phyloP scores from a whole-genome alignment of 1,139 yeast genomes.

The Spathaspora sp. region DNA sequence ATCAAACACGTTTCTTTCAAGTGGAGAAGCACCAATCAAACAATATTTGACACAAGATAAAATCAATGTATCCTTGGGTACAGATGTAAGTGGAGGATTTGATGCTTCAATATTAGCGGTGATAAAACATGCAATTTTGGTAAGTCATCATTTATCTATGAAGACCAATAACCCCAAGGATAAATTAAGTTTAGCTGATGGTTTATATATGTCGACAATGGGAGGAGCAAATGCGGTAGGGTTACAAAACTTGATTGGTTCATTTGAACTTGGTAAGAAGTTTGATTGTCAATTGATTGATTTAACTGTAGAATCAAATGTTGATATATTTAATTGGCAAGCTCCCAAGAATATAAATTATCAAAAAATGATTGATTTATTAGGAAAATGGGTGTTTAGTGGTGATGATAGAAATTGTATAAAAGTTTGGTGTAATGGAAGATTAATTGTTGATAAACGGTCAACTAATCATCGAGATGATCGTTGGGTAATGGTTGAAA shows the following conservation, averaged over 20 bases:
- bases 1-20: constrained; percentile 82
- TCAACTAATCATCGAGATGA: not conserved
- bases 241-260: constrained; percentile 59
- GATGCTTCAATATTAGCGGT: constrained; percentile 74
- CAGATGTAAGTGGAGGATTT: constrained; percentile 92
- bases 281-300: constrained; percentile 86
- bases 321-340: constrained; percentile 81
- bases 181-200: constrained; percentile 68
- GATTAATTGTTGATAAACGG: constrained; percentile 47
- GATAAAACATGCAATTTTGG: constrained; percentile 77
- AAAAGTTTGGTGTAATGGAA: constrained; percentile 83
- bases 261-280: constrained; percentile 70
- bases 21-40: constrained; percentile 84
- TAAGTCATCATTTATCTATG: constrained; percentile 83
- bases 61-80: constrained; percentile 82
- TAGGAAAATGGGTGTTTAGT: constrained; percentile 90
- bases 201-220: constrained; percentile 74
- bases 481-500: constrained; percentile 5
- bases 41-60: constrained; percentile 64
- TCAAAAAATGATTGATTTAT: constrained; percentile 44
- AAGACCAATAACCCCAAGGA: constrained; percentile 24
- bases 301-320: constrained; percentile 50
- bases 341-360: constrained; percentile 16
- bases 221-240: constrained; percentile 88
- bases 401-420: constrained; percentile 91